Conservation (phyloP, 2,329 filamentous ascomycete genomes). For the Kalmusia sp. region DNA sequence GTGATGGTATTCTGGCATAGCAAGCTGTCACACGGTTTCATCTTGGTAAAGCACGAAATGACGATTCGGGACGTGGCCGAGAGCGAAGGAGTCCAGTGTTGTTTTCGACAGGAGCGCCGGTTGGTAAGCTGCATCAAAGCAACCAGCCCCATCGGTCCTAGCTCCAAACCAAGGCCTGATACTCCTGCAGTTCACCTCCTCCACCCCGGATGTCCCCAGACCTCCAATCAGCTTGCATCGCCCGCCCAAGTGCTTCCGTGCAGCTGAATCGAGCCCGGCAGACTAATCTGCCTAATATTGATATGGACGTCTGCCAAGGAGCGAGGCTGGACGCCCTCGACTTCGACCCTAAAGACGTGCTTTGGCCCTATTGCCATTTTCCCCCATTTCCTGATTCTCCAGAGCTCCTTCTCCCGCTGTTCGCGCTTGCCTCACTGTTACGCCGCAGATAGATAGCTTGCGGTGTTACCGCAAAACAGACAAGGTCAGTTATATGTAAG, state of each 20-base stretch:
- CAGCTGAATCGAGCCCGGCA: constrained; percentile 33
- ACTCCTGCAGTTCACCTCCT: constrained; percentile 19
- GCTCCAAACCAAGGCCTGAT: background rate
- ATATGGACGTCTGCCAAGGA: constrained; percentile 35
- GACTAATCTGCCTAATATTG: constrained; percentile 45
- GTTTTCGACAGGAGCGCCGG: background rate
- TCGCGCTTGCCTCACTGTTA: constrained; percentile 3
- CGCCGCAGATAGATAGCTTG: background rate
- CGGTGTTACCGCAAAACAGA: constrained; percentile 2
- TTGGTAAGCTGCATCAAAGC: background rate
- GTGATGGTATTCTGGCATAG: background rate
- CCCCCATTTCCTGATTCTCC: constrained; percentile 2
- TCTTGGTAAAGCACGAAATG: background rate
- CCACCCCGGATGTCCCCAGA: constrained; percentile 21
- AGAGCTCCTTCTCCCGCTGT: background rate
- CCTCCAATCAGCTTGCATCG: constrained; percentile 38
- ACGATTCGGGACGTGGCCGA: background rate
- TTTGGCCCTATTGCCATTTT: constrained; percentile 9
- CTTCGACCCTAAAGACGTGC: constrained; percentile 2
- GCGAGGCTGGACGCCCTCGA: constrained; percentile 32
- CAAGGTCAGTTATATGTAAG: constrained; percentile 24
- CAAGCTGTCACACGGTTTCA: background rate
- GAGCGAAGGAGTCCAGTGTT: background rate
- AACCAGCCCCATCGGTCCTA: background rate
- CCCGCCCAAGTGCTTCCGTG: constrained; percentile 28